These are phyloP conservation scores for Lactarius evosmus DNA, from an alignment of 768 basidiomycete species.

Conservation along the genomic window DNA sequence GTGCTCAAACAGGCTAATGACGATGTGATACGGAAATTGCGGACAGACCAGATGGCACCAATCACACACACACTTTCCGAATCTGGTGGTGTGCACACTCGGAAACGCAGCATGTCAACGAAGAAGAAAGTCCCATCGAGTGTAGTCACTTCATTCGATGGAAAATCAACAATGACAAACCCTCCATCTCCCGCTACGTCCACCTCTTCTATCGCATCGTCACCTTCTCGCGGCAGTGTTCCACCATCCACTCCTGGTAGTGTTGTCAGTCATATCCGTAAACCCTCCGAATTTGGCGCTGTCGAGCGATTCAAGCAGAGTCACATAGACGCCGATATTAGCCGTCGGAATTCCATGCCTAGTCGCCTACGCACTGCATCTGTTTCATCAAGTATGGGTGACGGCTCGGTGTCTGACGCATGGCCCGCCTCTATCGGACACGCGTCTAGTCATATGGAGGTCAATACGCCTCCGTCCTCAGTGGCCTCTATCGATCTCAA, in stretches of 20 bases:
- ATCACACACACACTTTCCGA: slow-evolving; percentile 72
- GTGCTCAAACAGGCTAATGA: slow-evolving; percentile 98
- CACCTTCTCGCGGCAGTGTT: slow-evolving; percentile 73
- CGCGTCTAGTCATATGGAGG: slow-evolving; percentile 50
- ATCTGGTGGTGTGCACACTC: slow-evolving; percentile 51
- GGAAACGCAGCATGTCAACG: slow-evolving; percentile 77
- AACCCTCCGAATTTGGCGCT: slow-evolving; percentile 87
- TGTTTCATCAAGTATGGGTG: slow-evolving; percentile 70
- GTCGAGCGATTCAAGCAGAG: slow-evolving; percentile 86
- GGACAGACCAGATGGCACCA: slow-evolving; percentile 84
- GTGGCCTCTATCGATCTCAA: slow-evolving; percentile 81
- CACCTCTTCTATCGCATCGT: slow-evolving; percentile 86
- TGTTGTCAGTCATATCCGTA: slow-evolving; percentile 61
- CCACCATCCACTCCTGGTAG: slow-evolving; percentile 71
- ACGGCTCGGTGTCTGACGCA: slow-evolving; percentile 73
- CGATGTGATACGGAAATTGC: slow-evolving; percentile 93
- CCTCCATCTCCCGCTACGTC: slow-evolving; percentile 92
- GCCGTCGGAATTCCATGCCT: slow-evolving; percentile 75
- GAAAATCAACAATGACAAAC: slow-evolving; percentile 57
- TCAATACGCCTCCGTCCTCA: slow-evolving; percentile 73
- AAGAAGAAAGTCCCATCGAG: slow-evolving; percentile 77
- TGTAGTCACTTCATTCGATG: slow-evolving; percentile 67
- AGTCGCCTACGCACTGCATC: slow-evolving; percentile 86
- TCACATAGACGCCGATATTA: slow-evolving; percentile 68
- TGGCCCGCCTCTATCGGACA: slow-evolving; percentile 61